Conservation (phyloP, 2,329 filamentous ascomycete species). For the Decorospora gaudefroyi region DNA sequence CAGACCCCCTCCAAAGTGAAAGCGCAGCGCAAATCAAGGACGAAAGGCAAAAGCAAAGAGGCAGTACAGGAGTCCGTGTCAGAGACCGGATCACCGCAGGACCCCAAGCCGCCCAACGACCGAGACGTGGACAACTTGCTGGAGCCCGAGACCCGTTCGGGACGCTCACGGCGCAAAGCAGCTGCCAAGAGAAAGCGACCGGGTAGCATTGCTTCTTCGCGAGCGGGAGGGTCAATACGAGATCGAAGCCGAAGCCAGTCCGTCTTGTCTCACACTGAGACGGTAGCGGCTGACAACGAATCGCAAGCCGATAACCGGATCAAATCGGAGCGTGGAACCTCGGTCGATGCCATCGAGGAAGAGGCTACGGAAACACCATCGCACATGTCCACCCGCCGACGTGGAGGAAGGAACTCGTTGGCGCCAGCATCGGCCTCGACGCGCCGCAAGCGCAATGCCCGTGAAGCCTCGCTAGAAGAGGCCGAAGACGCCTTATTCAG, state of each 20-base stretch:
- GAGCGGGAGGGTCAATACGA: conserved; percentile 51
- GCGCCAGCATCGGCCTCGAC: conserved; percentile 32
- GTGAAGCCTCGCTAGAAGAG: conserved; percentile 41
- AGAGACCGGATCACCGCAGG: conserved; percentile 21
- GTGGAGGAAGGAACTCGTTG: conserved; percentile 27
- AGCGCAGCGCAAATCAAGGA: conserved; percentile 30
- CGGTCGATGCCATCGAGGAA: conserved; percentile 50
- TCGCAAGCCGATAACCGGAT: conserved; percentile 48
- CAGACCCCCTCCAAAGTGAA: conserved; percentile 30
- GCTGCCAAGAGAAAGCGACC: conserved; percentile 37
- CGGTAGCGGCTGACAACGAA: conserved; percentile 48
- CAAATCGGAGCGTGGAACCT: conserved; percentile 55
- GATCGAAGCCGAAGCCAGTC: conserved; percentile 56
- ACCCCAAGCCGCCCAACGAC: conserved; percentile 18
- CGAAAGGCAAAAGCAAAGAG: conserved; percentile 36
- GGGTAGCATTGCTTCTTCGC: conserved; percentile 54
- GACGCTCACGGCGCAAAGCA: conserved; percentile 39
- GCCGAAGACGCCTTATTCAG: conserved; percentile 34
- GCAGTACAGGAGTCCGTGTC: conserved; percentile 21
- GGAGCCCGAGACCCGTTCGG: conserved; percentile 38
- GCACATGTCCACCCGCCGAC: conserved; percentile 40
- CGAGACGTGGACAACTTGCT: conserved; percentile 30
- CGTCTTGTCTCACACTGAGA: conserved; percentile 53
- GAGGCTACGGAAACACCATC: conserved; percentile 37
- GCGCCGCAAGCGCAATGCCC: conserved; percentile 51